Conservation (phyloP, 1,139 yeast species). For the Sugiyamaella grinbergsii region DNA sequence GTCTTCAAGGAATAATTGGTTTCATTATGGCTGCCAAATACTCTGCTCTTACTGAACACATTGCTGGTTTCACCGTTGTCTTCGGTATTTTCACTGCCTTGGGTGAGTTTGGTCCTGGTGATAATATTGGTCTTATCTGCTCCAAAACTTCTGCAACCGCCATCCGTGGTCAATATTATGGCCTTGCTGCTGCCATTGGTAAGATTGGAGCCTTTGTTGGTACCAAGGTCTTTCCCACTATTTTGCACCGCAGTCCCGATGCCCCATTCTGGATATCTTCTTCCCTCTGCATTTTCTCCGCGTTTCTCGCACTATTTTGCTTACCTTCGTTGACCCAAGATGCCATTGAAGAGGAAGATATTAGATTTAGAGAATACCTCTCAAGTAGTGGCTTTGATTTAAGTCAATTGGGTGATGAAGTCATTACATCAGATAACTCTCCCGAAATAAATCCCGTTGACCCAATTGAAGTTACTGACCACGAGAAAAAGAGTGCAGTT, state of each 20-base stretch:
- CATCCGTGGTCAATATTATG: conserved; percentile 87
- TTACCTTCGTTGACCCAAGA: conserved; percentile 84
- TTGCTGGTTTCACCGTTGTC: conserved; percentile 79
- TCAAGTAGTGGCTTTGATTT: conserved; percentile 40
- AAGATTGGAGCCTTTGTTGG: conserved; percentile 93
- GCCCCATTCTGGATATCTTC: conserved; percentile 86
- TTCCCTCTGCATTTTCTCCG: conserved; percentile 72
- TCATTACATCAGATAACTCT: conserved; percentile 4
- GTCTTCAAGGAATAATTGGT: conserved; percentile 78
- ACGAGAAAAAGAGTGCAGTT: conserved; percentile 10
- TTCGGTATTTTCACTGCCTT: conserved; percentile 83
- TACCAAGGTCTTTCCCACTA: conserved; percentile 80
- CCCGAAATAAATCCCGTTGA: conserved; percentile 12
- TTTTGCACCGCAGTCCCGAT: conserved; percentile 56
- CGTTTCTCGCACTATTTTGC: conserved; percentile 64
- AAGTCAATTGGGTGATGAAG: conserved; percentile 36
- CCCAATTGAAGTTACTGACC: conserved; percentile 1
- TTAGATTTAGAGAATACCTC: conserved; percentile 65
- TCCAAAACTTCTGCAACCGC: conserved; percentile 86
- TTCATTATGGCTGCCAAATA: conserved; percentile 79
- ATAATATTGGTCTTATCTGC: conserved; percentile 84
- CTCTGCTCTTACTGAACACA: conserved; percentile 54
- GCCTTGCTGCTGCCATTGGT: conserved; percentile 88
- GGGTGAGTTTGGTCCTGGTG: conserved; percentile 96
- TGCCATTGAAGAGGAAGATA: conserved; percentile 78